Conservation (phyloP, 2,329 filamentous ascomycete species). For the Penicillium capsulatum region DNA sequence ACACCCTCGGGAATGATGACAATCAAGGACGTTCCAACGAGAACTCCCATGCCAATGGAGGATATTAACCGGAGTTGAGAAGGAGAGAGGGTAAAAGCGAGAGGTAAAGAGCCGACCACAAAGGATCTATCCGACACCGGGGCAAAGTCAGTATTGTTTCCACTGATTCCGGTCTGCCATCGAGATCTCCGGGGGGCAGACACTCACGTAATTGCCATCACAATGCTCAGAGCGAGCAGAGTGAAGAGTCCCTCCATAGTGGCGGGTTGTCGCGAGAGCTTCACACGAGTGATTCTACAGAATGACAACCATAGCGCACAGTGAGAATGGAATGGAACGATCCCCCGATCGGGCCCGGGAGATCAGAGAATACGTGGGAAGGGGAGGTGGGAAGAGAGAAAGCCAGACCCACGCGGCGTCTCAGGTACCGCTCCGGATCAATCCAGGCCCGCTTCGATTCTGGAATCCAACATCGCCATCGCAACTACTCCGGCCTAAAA, state of each 20-base stretch:
- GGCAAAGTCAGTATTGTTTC: background rate
- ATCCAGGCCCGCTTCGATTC: background rate
- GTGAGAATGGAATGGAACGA: too few relatives aligned
- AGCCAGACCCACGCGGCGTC: background rate
- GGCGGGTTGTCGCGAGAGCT: slow-evolving; percentile 35
- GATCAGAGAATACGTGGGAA: background rate
- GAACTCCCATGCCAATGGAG: slow-evolving; percentile 84
- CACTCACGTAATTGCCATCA: slow-evolving; percentile 62
- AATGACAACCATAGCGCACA: slow-evolving; percentile 27
- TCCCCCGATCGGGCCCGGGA: background rate
- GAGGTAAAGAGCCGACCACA: slow-evolving; percentile 81
- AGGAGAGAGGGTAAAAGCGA: slow-evolving; percentile 81
- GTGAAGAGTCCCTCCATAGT: slow-evolving; percentile 61
- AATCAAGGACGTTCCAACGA: slow-evolving; percentile 91
- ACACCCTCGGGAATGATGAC: slow-evolving; percentile 97
- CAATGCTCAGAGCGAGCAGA: slow-evolving; percentile 59
- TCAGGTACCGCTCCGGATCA: slow-evolving; percentile 1
- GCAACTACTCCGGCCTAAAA: background rate
- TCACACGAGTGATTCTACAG: slow-evolving; percentile 26
- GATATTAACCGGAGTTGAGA: slow-evolving; percentile 86
- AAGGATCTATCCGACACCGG: slow-evolving; percentile 65
- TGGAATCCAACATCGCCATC: too few relatives aligned
- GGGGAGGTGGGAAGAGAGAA: background rate
- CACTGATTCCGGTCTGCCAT: background rate
- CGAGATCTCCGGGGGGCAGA: background rate